Base-by-base conservation (phyloP, 192 early-diverging fungal species). In the Backusella liffmaniae region DNA sequence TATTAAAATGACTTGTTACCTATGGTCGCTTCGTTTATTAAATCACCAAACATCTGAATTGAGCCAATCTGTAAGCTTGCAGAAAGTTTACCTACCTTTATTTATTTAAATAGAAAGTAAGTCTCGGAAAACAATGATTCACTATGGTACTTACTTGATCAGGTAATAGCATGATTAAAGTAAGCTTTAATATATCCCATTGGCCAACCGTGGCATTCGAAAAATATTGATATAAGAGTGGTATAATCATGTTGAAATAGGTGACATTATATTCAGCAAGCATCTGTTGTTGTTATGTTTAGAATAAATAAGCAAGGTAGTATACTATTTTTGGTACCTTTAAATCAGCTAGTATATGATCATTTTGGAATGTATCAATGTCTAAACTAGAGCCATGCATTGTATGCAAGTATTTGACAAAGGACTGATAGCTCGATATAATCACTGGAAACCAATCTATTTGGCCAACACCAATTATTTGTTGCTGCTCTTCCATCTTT, bases 1-100 rank as follows among this genome's bases (percentile, higher is more conserved):
- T 46, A 32, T 37, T 12, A 26, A 26, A 21, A 70, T 4, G 1
- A 29, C 3, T 8, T 26, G 10, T 39, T 41, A 39, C 37, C 34
- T 36, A 36, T 39, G 8, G n/a, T 59, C 56, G 42, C 46, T 44
- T 44, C 35, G 29, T 72, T 42, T 34, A 49, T 30, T n/a, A 21
- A 21, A 5, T 72, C 59, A 49, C 76, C 76, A 77, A 77, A 77
- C 3, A 77, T n/a, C 18, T 46, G 16, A 35, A 72, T 16, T 3
- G 69, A 59, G 2, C 76, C 76, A 26, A 42, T 32, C 32, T 72
- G 76, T 49, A 77, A 70, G 23, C 30, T 32, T 44, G 35, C 56
- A 18, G 39, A 56, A 32, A 72, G 42, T 35, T 53, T 42, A 2
- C 75, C 75, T 41, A 70, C 6, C 36, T 66, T 74, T 37, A 23